A percentile compares a stretch with the other conserved stretches of the same genome.
Evolutionary conservation across 2,329 filamentous ascomycete genomes (phyloP).

Genomic region (Sarocladiaceae sp.): DNA sequence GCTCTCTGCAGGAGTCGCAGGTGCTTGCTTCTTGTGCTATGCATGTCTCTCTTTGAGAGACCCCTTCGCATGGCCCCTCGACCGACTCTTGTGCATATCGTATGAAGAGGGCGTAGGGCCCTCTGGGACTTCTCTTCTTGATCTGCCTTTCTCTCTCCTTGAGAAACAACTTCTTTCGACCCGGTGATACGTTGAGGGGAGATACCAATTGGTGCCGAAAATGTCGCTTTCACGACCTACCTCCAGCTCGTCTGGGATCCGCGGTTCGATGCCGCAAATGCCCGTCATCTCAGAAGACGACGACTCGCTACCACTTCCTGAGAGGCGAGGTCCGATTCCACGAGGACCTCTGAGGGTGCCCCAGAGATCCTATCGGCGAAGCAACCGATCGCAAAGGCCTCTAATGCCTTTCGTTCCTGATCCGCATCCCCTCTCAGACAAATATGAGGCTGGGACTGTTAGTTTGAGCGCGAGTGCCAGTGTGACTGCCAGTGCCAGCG

Average conservation of each 20-base stretch:
- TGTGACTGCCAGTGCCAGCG: constrained; percentile 4
- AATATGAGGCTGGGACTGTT: constrained; percentile 8
- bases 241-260: constrained; percentile 4
- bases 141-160: background rate
- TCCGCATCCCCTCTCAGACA: constrained; percentile 7
- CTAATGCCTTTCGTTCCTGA: constrained; percentile 19
- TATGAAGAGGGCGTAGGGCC: constrained; percentile 1
- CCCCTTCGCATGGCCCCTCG: constrained; percentile 4
- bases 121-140: background rate
- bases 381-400: constrained; percentile 15
- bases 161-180: background rate
- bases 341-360: constrained; percentile 22
- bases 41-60: constrained; percentile 1
- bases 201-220: background rate
- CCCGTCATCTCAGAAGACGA: constrained; percentile 13
- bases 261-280: constrained; percentile 7
- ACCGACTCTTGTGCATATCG: background rate
- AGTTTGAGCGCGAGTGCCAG: background rate
- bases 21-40: constrained; percentile 3
- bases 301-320: background rate
- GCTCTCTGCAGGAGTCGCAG: too few relatives aligned
- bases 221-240: constrained; percentile 2
- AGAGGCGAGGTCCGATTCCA: constrained; percentile 11
- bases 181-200: background rate
- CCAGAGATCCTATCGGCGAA: constrained; percentile 21